These are phyloP conservation scores for Amniculicola lignicola DNA, from an alignment of 495 filamentous ascomycete species.

Conservation along the genomic window DNA sequence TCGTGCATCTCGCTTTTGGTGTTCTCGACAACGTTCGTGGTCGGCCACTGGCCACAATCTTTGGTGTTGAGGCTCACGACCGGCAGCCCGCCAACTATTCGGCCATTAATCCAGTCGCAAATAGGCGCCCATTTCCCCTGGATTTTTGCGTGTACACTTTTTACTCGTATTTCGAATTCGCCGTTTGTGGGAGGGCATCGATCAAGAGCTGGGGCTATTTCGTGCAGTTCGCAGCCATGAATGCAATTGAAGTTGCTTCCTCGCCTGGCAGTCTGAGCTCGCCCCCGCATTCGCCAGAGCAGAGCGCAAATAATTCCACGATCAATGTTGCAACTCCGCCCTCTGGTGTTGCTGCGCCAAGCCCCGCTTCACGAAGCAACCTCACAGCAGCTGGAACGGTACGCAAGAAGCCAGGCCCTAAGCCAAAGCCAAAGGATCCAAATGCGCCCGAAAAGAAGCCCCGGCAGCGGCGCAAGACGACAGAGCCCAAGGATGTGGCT, in stretches of 20 bases:
- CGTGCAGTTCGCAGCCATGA: slow-evolving; percentile 29
- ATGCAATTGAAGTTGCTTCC: slow-evolving; percentile 23
- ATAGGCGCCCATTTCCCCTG: no score
- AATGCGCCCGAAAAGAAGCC: slow-evolving; percentile 27
- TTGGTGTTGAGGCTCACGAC: slow-evolving; percentile 27
- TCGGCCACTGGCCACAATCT: neutral
- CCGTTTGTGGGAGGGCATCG: no score
- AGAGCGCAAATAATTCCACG: slow-evolving; percentile 29
- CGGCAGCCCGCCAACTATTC: neutral
- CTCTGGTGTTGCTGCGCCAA: slow-evolving; percentile 17
- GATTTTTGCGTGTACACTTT: no score
- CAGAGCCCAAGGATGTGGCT: slow-evolving; percentile 58
- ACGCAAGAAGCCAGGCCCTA: slow-evolving; percentile 34
- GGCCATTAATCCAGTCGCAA: no score
- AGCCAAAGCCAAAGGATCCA: slow-evolving; percentile 33
- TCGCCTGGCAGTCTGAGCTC: slow-evolving; percentile 27
- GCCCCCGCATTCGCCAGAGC: slow-evolving; percentile 34
- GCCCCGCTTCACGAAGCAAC: neutral
- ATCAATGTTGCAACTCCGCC: slow-evolving; percentile 20
- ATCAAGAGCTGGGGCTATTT: no score
- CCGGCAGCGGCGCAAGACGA: slow-evolving; percentile 52
- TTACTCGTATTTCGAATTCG: no score
- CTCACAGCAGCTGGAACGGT: slow-evolving; percentile 14
- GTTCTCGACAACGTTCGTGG: slow-evolving; percentile 19
- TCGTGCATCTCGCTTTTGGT: slow-evolving; percentile 11